Base-by-base conservation (phyloP, 257 asterid species). In the Solanum sitiens region DNA sequence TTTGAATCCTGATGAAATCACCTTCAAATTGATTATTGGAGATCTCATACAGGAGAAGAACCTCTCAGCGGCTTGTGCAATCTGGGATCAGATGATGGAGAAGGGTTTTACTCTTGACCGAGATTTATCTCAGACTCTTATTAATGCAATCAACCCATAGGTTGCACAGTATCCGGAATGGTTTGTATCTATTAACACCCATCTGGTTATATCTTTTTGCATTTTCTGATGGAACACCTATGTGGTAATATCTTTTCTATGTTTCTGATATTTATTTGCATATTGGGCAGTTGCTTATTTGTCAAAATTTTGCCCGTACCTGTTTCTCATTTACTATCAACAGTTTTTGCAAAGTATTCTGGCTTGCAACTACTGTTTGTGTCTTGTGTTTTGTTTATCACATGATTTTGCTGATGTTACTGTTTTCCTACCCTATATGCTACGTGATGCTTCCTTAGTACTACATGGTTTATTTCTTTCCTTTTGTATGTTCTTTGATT, bases 61-160 rank as follows among this genome's bases (percentile, higher is more conserved):
- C 86, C 86, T 93, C 86, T 83, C 94, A 50, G 86, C 89, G 93
- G 99, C 99, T 79, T 93, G 95, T 92, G 91, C 92, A 63, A 89
- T 96, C 56, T 97, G 99, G 99, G 99, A 96, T 90, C 94, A 91
- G 77, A 96, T 97, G 99, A 95, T 97, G 99, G 98, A 92, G 91
- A 94, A 92, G 90, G 99, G 99, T 42, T 96, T 93, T 91, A 93
- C 98, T 8, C 99, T 96, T 87, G 98, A 97, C 76, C 91, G 92
- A 87, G 94, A 94, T 93, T 89, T 95, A 84, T 95, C 99, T 7
- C 93, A 93, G 88, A 89, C 92, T 87, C 96, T 97, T 83, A 91
- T 94, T 39, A 90, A 89, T 71, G 94, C 95, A 84, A 92, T 94
- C 88, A 92, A 89, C 82, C 84, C 92, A 16, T 92, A 89, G 86